These are phyloP conservation scores for Amanita rimosa DNA, from an alignment of 768 basidiomycete species.

Conservation along the genomic window DNA sequence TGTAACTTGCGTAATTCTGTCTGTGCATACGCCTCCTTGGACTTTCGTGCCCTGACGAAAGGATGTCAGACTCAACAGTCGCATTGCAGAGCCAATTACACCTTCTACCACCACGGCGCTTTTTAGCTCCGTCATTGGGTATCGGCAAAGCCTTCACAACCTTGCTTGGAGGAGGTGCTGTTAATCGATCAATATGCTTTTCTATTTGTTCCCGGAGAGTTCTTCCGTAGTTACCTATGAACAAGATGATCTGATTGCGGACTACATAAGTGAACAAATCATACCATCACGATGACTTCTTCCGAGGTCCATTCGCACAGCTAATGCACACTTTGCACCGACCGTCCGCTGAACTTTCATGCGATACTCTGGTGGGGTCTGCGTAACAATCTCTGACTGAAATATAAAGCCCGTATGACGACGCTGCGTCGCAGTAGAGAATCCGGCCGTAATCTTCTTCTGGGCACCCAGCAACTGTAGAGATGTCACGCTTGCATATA, in stretches of 20 bases:
- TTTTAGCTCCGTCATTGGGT: slow-evolving; percentile 92
- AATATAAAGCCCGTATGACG: slow-evolving; percentile 96
- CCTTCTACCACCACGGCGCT: slow-evolving; percentile 93
- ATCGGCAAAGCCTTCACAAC: slow-evolving; percentile 88
- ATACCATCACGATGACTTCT: slow-evolving; percentile 71
- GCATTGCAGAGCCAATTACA: slow-evolving; percentile 18
- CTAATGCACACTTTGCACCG: slow-evolving; percentile 83
- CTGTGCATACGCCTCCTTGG: slow-evolving; percentile 97
- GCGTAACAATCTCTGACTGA: slow-evolving; percentile 81
- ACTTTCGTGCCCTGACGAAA: slow-evolving; percentile 71
- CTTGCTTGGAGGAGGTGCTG: slow-evolving; percentile 91
- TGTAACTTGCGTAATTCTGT: slow-evolving; percentile 95
- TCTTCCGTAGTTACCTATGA: slow-evolving; percentile 67
- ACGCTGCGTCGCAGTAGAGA: slow-evolving; percentile 78
- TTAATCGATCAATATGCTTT: slow-evolving; percentile 81
- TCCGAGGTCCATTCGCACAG: slow-evolving; percentile 92
- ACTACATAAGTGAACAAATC: background rate
- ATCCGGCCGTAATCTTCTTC: slow-evolving; percentile 85
- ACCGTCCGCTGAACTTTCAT: slow-evolving; percentile 89
- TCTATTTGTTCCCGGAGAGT: slow-evolving; percentile 81
- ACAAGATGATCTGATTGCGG: background rate
- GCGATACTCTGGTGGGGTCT: slow-evolving; percentile 82
- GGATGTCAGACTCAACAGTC: background rate
- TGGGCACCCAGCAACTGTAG: slow-evolving; percentile 85
- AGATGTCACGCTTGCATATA: background rate